Evolutionary conservation across 495 filamentous ascomycete genomes (phyloP), one percentile per base, ranked within the genome.

Genomic region (Hypomontagnella submonticulosa): DNA sequence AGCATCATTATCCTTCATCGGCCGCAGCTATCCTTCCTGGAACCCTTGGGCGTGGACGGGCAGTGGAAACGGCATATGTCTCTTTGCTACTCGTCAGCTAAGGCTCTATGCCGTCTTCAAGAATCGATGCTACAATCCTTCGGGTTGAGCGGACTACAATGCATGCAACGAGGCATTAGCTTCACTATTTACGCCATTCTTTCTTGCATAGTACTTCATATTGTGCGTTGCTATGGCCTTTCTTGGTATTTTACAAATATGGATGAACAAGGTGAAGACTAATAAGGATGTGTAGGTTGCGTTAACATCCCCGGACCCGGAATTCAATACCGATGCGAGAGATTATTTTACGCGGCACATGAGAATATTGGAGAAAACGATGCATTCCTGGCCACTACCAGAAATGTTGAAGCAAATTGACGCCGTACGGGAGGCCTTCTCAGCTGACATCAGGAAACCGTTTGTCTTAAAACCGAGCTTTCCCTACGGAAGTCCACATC

Each of bases 261-360:
- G 43, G 4, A 5, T 18, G 12, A 27, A 50, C 27, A 3, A 43
- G 20, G 6, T 1, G 12, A 51, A 43, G 20, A 34, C 51, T 63
- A 30, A 46, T 41, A 40, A 30, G 0, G 12, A 4, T 13, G 9
- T 52, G 41, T 69, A 97, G 93, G 89, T 97, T 68, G 93, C 94
- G 10, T 87, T 98, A 38, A 97, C 95, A 4, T 97, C 92, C 6
- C 95, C 95, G 34, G 92, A 98, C 75, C 92, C 93, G 4, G 90
- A 93, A 44, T 85, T 97, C 58, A 91, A 94, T 67, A 79, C 80
- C 11, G 92, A 97, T 70, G 92, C 94, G 15, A 85, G 91, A 33
- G 92, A 96, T 49, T 98, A 90, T 66, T 97, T 99, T 67, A 92
- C 90, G 3, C 86, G 96, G 19, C 94, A 97, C 62, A 98, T 99